Evolutionary conservation across 441 rosid genomes (phyloP).

Genomic region (Geranium incanum): DNA sequence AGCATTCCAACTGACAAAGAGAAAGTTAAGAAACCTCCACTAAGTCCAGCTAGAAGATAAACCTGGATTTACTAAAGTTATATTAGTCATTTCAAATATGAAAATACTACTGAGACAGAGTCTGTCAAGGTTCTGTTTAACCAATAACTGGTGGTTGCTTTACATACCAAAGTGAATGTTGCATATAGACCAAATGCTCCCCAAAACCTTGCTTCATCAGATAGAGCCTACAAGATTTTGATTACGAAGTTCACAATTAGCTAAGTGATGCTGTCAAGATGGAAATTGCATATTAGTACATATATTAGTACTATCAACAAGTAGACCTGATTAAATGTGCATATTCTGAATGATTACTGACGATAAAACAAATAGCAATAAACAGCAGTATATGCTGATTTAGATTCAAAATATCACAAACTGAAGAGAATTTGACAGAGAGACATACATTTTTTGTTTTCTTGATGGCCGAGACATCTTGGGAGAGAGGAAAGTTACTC

Average conservation of each 20-base stretch:
- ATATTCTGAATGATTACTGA: neutral
- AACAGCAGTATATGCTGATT: neutral
- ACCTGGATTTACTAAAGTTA: constrained; percentile 45
- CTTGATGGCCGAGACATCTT: constrained; percentile 49
- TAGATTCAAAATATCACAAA: neutral
- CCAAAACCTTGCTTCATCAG: constrained; percentile 89
- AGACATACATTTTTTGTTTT: constrained; percentile 61
- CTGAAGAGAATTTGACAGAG: constrained; percentile 7
- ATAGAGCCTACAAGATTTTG: constrained; percentile 49
- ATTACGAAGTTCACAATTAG: constrained; percentile 17
- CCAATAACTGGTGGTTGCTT: constrained; percentile 12
- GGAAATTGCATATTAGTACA: neutral
- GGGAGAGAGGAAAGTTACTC: constrained; percentile 49
- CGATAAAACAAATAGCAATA: neutral
- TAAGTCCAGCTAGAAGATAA: constrained; percentile 67
- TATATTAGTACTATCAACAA: neutral
- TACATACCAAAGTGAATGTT: constrained; percentile 58
- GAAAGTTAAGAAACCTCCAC: constrained; percentile 85
- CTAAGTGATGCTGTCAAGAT: neutral
- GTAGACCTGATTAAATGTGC: neutral
- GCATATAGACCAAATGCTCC: constrained; percentile 93
- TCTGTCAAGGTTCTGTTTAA: neutral
- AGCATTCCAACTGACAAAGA: constrained; percentile 57
- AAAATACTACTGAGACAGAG: constrained; percentile 8
- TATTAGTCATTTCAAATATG: constrained; percentile 22